These are phyloP conservation scores for Debaryomycetaceae sp. DNA, from an alignment of 1,139 yeast species.

Conservation along the genomic window DNA sequence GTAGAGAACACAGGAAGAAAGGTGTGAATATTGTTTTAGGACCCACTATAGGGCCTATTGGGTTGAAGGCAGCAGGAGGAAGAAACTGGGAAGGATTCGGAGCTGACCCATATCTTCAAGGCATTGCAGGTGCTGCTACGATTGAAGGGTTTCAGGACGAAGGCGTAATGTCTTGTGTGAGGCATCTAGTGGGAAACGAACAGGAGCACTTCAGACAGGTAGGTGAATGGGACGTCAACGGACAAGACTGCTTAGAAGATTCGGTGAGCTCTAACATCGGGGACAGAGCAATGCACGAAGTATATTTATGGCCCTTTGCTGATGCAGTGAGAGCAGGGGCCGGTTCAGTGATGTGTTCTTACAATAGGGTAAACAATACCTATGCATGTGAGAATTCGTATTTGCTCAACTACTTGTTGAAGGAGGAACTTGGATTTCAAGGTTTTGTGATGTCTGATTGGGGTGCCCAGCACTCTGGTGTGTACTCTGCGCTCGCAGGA, in stretches of 20 bases:
- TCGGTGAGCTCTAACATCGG: slow-evolving; percentile 53
- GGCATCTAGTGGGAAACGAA: slow-evolving; percentile 59
- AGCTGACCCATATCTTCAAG: slow-evolving; percentile 61
- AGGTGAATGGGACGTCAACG: slow-evolving; percentile 49
- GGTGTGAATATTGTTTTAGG: slow-evolving; percentile 63
- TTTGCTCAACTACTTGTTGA: slow-evolving; percentile 50
- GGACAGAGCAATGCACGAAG: slow-evolving; percentile 61
- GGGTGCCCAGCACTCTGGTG: slow-evolving; percentile 63
- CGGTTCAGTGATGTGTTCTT: slow-evolving; percentile 62
- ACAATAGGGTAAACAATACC: slow-evolving; percentile 55
- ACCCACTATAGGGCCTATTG: slow-evolving; percentile 64
- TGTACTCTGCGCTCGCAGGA: slow-evolving; percentile 56
- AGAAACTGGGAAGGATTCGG: slow-evolving; percentile 69
- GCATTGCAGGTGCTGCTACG: slow-evolving; percentile 51
- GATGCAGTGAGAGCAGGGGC: slow-evolving; percentile 60
- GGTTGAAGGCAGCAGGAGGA: slow-evolving; percentile 60
- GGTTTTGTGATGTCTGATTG: slow-evolving; percentile 67
- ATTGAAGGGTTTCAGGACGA: slow-evolving; percentile 57
- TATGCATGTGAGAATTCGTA: slow-evolving; percentile 63
- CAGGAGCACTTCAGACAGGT: slow-evolving; percentile 64
- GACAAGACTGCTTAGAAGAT: slow-evolving; percentile 37
- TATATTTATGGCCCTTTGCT: slow-evolving; percentile 66
- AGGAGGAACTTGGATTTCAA: slow-evolving; percentile 63
- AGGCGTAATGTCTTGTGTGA: slow-evolving; percentile 53
- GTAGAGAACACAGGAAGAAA: slow-evolving; percentile 50